Conservation (phyloP, 768 basidiomycete species). For the Rhizopogon rudus region DNA sequence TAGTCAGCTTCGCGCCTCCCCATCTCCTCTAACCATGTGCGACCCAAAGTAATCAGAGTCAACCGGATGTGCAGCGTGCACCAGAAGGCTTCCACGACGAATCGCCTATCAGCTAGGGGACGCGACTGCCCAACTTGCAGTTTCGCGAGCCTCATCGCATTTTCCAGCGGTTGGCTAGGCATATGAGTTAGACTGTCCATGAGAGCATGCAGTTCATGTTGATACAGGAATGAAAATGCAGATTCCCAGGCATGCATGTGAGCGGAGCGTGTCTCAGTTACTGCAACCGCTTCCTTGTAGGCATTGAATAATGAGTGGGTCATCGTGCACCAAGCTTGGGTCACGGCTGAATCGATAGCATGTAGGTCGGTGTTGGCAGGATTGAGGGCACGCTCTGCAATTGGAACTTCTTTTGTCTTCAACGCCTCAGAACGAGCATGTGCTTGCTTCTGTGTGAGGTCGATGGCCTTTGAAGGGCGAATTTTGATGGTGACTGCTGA, state of each 20-base stretch:
- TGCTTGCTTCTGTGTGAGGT: constrained; percentile 2
- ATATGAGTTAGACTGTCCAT: constrained; percentile 26
- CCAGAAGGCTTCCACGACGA: constrained; percentile 59
- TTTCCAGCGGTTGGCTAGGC: constrained; percentile 38
- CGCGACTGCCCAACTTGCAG: constrained; percentile 50
- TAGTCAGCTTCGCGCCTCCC: constrained; percentile 13
- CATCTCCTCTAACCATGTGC: constrained; percentile 34
- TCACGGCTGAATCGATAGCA: constrained; percentile 27
- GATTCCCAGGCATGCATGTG: constrained; percentile 60
- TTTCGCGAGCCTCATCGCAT: constrained; percentile 49
- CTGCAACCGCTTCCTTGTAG: constrained; percentile 34
- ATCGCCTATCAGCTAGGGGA: constrained; percentile 55
- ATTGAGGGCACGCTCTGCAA: constrained; percentile 23
- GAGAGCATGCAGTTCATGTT: constrained; percentile 37
- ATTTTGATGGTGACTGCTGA: constrained; percentile 12
- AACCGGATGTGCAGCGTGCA: constrained; percentile 49
- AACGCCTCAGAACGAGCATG: constrained; percentile 13
- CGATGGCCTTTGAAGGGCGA: constrained; percentile 4
- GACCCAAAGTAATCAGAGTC: constrained; percentile 40
- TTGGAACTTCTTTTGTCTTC: constrained; percentile 13
- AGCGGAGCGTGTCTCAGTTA: constrained; percentile 46
- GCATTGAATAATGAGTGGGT: constrained; percentile 31
- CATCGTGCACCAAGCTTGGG: constrained; percentile 34
- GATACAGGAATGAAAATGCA: constrained; percentile 47
- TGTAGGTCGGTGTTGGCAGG: constrained; percentile 20